Conservation (phyloP, 177 flowering plant genomes). For the Vitis hybrid region DNA sequence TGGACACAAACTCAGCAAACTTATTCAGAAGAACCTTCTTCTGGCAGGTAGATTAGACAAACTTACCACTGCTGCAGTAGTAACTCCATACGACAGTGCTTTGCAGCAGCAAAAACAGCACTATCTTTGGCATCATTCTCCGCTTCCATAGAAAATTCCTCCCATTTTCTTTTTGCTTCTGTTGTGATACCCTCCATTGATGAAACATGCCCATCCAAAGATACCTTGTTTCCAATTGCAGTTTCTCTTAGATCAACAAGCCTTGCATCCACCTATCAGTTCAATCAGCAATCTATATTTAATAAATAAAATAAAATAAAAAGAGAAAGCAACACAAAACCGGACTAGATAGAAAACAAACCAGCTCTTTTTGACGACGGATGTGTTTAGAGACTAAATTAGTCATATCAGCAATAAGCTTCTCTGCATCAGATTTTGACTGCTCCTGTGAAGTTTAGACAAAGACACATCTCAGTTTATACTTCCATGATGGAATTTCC, state of each 20-base stretch:
- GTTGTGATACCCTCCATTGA: constrained; percentile 54
- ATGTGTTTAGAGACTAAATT: constrained; percentile 60
- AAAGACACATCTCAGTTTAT: background rate
- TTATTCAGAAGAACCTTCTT: constrained; percentile 29
- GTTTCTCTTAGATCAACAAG: constrained; percentile 58
- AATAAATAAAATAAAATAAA: constrained; percentile 1
- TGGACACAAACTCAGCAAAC: background rate
- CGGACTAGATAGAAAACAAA: constrained; percentile 22
- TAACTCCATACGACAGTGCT: constrained; percentile 91
- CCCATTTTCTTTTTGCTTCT: constrained; percentile 94
- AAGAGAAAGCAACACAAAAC: background rate
- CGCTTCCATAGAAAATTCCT: constrained; percentile 64
- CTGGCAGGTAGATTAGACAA: constrained; percentile 3
- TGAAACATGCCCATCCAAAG: constrained; percentile 69
- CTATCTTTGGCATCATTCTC: constrained; percentile 59
- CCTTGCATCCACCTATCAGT: constrained; percentile 65
- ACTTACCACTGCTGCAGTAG: constrained; percentile 75
- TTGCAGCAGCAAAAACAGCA: constrained; percentile 84
- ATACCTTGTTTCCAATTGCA: constrained; percentile 47
- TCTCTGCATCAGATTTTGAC: constrained; percentile 68
- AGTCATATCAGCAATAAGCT: constrained; percentile 79
- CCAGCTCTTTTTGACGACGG: constrained; percentile 82
- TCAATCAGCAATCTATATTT: background rate
- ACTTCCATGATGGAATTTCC: too few relatives aligned
- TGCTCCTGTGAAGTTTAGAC: constrained; percentile 58